Percentiles rank a stretch among this genome's conserved stretches.
phyloP scores from a whole-genome alignment of 139 green algal species.

The Micromonas commoda region DNA sequence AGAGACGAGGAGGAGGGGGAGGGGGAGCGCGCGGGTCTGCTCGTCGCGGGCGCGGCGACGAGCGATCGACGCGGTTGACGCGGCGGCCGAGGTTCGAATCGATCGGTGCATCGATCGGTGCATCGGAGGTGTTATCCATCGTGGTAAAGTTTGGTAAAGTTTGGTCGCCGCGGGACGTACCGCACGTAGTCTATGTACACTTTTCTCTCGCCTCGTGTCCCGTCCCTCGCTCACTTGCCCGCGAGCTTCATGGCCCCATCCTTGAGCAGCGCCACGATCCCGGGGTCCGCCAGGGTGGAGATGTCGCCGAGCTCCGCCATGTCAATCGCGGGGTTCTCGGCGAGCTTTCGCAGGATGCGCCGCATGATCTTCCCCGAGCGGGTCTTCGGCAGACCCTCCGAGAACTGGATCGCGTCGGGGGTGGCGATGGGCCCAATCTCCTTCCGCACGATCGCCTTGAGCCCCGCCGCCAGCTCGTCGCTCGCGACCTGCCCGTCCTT shows the following conservation, averaged over 20 bases:
- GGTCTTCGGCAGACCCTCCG: conserved; percentile 80
- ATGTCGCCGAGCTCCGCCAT: conserved; percentile 52
- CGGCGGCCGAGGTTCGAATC: too few species aligned
- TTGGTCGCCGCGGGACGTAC: too few species aligned
- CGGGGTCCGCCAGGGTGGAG: conserved; percentile 50
- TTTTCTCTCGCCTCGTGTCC: too few species aligned
- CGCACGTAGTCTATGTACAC: too few species aligned
- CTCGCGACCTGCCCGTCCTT: conserved; percentile 42
- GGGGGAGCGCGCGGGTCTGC: too few species aligned
- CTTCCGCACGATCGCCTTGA: conserved; percentile 50
- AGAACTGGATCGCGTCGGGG: conserved; percentile 94
- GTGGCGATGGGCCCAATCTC: conserved; percentile 79
- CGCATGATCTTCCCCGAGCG: conserved; percentile 90
- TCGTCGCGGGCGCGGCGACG: too few species aligned
- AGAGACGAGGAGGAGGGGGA: too few species aligned
- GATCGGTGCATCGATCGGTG: too few species aligned
- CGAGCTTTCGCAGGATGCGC: conserved; percentile 65
- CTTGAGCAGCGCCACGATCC: conserved; percentile 75
- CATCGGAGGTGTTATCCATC: too few species aligned
- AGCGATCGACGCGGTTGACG: too few species aligned
- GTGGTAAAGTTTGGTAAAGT: too few species aligned
- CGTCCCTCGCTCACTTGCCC: conserved; percentile 6
- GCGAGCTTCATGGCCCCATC: conserved; percentile 49
- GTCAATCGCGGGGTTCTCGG: conserved; percentile 36
- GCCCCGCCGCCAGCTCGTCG: conserved; percentile 54